Evolutionary conservation across 495 filamentous ascomycete genomes (phyloP), one percentile per base, ranked within the genome.

Genomic region (Penicillium angulare): DNA sequence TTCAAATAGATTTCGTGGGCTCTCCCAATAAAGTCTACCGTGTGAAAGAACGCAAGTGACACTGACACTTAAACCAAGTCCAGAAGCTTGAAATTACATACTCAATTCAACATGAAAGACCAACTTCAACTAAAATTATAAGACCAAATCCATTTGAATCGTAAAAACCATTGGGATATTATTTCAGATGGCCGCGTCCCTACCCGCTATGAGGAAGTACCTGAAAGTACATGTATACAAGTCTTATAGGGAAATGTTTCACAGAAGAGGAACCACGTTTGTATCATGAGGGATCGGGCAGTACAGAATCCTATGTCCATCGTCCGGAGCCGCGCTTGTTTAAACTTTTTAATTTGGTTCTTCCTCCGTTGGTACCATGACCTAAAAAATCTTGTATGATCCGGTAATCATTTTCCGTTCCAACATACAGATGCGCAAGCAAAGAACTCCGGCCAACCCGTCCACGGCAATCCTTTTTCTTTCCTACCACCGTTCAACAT

Each of bases 311-410:
- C 57, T 51, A 59, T 56, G 50, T 56, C 57, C 57, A 55, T 60
- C 49, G 48, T 50, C 57, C 58, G 49, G 55, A 61, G 58, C 55
- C 59, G 48, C 63, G 55, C 54, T 59, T 53, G 27, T 67, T 64
- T 57, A 61, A 66, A 64, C 59, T 68, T 68, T 69, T 69, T 65
- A 57, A 63, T 63, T 56, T 58, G 55, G 59, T 65, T 59, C 62
- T 59, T 59, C 60, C 56, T 49, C 50, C 53, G 58, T 64, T 51
- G 56, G 62, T 59, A 48, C 54, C 59, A 57, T 65, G 59, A 65
- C 62, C 54, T 63, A 53, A 60, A 57, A 59, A 56, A 63, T 60
- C 66, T 72, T 71, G 65, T 68, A 66, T 69, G 66, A 75, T 70
- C 67, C 71, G 66, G 66, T 74, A 72, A n/a, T 50, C 56, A 55